Conservation (phyloP, 306 rosid genomes). For the Corylus avellana region DNA sequence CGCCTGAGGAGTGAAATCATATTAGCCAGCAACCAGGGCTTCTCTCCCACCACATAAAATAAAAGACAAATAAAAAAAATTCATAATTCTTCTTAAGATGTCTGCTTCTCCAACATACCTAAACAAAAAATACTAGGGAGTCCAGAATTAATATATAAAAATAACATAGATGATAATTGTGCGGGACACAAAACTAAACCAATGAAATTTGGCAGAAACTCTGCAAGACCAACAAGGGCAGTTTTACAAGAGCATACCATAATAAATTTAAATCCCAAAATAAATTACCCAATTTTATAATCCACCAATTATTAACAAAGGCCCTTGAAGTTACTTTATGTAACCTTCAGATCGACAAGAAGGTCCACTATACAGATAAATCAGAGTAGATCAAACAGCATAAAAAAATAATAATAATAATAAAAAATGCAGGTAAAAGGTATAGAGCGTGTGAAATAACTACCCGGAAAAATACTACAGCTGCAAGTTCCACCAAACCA, state of each 20-base stretch:
- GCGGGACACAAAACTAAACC: background rate
- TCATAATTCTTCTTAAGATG: background rate
- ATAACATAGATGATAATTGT: constrained; percentile 14
- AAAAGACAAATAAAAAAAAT: background rate
- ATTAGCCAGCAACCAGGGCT: constrained; percentile 29
- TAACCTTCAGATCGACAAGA: background rate
- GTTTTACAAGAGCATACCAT: constrained; percentile 1
- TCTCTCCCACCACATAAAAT: constrained; percentile 1
- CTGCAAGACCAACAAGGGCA: constrained; percentile 10
- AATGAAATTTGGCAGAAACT: constrained; percentile 13
- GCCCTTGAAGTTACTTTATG: constrained; percentile 1
- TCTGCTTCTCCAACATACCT: constrained; percentile 15
- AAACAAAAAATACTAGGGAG: constrained; percentile 14
- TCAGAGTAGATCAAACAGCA: constrained; percentile 9
- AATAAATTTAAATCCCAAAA: background rate
- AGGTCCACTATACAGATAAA: background rate
- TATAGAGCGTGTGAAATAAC: constrained; percentile 26
- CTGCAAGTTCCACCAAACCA: constrained; percentile 85
- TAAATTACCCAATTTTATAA: background rate
- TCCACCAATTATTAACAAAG: background rate
- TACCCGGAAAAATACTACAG: constrained; percentile 76
- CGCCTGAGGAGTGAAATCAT: constrained; percentile 60
- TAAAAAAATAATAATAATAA: background rate
- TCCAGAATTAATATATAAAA: background rate
- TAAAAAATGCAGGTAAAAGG: background rate